Percentiles rank a stretch among this genome's conserved stretches.
Evolutionary conservation across 225 moss, liverwort and hornwort genomes (phyloP).

Genomic region (Marchantia paleacea): DNA sequence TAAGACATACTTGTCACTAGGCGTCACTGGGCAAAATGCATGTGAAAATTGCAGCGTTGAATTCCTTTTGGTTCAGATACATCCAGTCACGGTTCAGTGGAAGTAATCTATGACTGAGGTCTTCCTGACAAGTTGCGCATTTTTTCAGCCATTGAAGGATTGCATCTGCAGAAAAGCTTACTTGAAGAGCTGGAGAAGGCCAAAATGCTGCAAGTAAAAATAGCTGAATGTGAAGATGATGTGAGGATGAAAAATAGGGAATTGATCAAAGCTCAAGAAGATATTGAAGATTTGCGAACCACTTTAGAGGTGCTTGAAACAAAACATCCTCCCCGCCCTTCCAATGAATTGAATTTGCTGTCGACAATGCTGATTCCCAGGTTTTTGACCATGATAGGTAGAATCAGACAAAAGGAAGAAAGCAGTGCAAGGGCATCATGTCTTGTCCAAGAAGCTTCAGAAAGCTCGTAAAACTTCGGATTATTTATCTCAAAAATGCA

Average conservation of each 20-base stretch:
- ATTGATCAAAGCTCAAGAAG: slow-evolving; percentile 45
- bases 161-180: slow-evolving; percentile 58
- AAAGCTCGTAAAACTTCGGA: slow-evolving; percentile 46
- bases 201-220: slow-evolving; percentile 47
- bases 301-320: slow-evolving; percentile 50
- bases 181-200: slow-evolving; percentile 63
- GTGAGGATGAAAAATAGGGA: slow-evolving; percentile 51
- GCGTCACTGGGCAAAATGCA: too few relatives aligned
- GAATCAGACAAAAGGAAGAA: slow-evolving; percentile 66
- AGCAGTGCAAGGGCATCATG: slow-evolving; percentile 58
- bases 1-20: neutral
- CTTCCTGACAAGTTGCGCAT: slow-evolving; percentile 1
- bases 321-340: neutral
- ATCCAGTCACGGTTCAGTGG: neutral
- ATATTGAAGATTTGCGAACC: slow-evolving; percentile 49
- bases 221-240: slow-evolving; percentile 54
- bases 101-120: neutral
- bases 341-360: neutral
- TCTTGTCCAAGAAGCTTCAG: slow-evolving; percentile 69
- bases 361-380: neutral
- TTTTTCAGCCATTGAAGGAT: slow-evolving; percentile 60
- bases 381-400: slow-evolving; percentile 36
- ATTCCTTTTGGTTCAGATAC: neutral
- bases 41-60: neutral
- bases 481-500: slow-evolving; percentile 19